Percentiles rank a stretch among this genome's conserved stretches.
These are phyloP conservation scores for Mucor lusitanicus DNA, from an alignment of 371 early-diverging fungal genomes.

Conservation along the genomic window DNA sequence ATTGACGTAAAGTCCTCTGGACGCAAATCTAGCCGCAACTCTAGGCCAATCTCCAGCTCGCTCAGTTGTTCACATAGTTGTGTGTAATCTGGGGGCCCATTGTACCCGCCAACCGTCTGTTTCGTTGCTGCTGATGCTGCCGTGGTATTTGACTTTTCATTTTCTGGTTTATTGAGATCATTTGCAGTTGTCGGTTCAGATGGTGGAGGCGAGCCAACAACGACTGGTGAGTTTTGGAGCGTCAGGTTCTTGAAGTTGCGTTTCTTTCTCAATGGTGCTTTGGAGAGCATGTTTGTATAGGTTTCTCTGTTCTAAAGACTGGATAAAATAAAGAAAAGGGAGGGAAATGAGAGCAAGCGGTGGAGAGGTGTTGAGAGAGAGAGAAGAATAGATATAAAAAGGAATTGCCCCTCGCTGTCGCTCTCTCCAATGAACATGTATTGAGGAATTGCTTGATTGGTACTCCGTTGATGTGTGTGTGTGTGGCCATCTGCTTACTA, in stretches of 20 bases:
- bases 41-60: slow-evolving; percentile 73
- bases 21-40: slow-evolving; percentile 77
- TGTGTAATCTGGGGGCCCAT: slow-evolving; percentile 31
- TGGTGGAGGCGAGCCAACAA: slow-evolving; percentile 27
- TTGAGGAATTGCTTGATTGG: not conserved
- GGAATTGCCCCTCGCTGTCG: not conserved
- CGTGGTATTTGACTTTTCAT: not conserved
- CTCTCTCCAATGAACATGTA: not conserved
- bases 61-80: slow-evolving; percentile 50
- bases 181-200: slow-evolving; percentile 14
- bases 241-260: slow-evolving; percentile 75
- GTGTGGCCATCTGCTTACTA: no score
- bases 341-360: not conserved
- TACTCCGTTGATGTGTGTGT: not conserved
- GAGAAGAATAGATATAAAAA: not conserved
- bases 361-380: not conserved
- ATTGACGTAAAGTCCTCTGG: slow-evolving; percentile 79
- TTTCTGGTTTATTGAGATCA: not conserved
- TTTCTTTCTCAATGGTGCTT: slow-evolving; percentile 66
- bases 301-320: not conserved
- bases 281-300: slow-evolving; percentile 29
- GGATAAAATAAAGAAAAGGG: not conserved
- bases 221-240: slow-evolving; percentile 51
- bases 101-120: not conserved
- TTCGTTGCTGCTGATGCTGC: slow-evolving; percentile 7